These are phyloP conservation scores for Pueraria montana DNA, from an alignment of 306 rosid genomes.

Conservation along the genomic window DNA sequence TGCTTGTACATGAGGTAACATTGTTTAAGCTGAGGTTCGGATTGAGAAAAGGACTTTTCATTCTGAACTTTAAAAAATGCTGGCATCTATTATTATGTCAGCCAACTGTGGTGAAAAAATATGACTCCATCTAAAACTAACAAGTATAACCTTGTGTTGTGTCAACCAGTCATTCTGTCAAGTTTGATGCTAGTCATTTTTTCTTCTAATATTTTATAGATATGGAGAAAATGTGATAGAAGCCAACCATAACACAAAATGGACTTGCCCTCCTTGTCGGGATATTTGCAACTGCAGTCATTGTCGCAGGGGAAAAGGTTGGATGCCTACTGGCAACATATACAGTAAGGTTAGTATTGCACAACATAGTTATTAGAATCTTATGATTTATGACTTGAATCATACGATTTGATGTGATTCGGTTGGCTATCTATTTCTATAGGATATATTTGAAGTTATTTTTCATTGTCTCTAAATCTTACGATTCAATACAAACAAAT, in stretches of 20 bases:
- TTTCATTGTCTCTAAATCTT: no score
- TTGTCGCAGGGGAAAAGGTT: constrained; percentile 77
- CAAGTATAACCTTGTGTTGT: not conserved
- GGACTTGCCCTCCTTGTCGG: constrained; percentile 82
- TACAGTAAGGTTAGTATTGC: constrained; percentile 65
- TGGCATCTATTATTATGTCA: not conserved
- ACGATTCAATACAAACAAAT: no score
- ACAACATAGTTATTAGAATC: not conserved
- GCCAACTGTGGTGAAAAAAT: not conserved
- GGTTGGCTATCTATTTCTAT: not conserved
- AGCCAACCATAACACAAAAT: constrained; percentile 54
- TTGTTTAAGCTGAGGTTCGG: constrained; percentile 37
- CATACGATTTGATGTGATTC: not conserved
- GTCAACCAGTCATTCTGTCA: not conserved
- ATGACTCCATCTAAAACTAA: not conserved
- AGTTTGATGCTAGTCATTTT: constrained; percentile 5
- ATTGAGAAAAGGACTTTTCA: constrained; percentile 18
- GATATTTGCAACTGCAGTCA: constrained; percentile 80
- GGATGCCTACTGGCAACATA: constrained; percentile 78
- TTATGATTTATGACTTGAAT: not conserved
- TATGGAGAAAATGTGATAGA: constrained; percentile 83
- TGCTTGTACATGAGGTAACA: constrained; percentile 84
- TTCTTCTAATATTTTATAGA: constrained; percentile 45
- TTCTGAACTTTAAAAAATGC: constrained; percentile 15
- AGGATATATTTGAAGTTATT: no score